Evolutionary conservation across 805 yeast species (phyloP), one percentile per base, ranked within the genome.

Genomic region (Saccharomycopsis lassenensis): DNA sequence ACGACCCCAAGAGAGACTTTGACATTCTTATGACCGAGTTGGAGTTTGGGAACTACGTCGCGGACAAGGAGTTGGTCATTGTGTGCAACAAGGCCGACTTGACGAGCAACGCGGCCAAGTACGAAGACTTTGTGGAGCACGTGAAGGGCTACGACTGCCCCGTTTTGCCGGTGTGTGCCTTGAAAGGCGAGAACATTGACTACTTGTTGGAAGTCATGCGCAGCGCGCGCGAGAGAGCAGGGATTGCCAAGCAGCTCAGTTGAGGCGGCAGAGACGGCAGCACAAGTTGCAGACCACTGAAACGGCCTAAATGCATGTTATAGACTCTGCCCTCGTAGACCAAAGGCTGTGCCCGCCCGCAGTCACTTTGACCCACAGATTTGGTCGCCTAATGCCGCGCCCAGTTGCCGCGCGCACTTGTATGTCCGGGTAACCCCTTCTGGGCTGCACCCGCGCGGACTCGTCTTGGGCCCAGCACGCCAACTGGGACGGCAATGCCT

Each of bases 51-150:
- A 60, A 67, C 30, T 65, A 89, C 35, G 56, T 82, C 53, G 47
- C 55, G n/a, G 59, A 57, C 24, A 86, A 86, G 50, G 68, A 63
- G 28, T 67, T 80, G 1, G 60, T 91, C 39, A 72, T 91, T 12
- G 82, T 87, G 7, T 95, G 89, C 11, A 87, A 95, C n/a, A 91
- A 91, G 56, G 97, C 95, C 1, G 98, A 91, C 54, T 49, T 83
- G 15, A 70, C 68, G 29, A 69, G 59, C 2, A 25, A 36, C 2
- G 62, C 67, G 26, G 63, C 59, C 3, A 71, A 65, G 31, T 89
- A 61, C 47, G 29, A 30, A 2, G 40, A 37, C 5, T 59, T 91
- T 35, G 61, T 59, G 30, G 52, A 54, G 0, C 70, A 57, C 47
- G 70, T 72, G n/a, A 54, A 55, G 4, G 32, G 21, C 3, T 37